Conservation (phyloP, 2,329 filamentous ascomycete species). For the Clarireedia paspali region DNA sequence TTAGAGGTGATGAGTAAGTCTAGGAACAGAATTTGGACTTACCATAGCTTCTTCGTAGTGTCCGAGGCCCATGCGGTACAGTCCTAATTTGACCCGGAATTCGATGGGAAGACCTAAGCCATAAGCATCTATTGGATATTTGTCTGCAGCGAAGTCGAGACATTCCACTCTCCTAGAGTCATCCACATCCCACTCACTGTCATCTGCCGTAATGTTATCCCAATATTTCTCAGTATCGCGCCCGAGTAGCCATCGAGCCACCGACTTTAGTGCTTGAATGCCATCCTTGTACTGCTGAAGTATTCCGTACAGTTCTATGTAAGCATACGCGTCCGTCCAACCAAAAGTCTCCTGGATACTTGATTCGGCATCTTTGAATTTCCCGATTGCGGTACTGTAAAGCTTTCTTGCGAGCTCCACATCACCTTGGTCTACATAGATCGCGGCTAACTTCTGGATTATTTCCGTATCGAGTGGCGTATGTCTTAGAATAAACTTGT, state of each 20-base stretch:
- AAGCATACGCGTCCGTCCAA: constrained; percentile 83
- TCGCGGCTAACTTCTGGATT: constrained; percentile 29
- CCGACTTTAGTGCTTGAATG: constrained; percentile 58
- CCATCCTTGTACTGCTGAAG: constrained; percentile 56
- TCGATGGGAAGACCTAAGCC: constrained; percentile 71
- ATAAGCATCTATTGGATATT: constrained; percentile 52
- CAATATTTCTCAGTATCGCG: constrained; percentile 68
- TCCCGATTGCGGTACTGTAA: constrained; percentile 28
- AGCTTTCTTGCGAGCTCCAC: constrained; percentile 27
- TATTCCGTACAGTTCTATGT: constrained; percentile 70
- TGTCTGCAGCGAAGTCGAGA: constrained; percentile 49
- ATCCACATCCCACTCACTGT: constrained; percentile 80
- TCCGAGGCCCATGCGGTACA: constrained; percentile 69
- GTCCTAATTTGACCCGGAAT: constrained; percentile 73
- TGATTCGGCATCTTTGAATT: constrained; percentile 16
- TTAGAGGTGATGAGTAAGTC: constrained; percentile 11
- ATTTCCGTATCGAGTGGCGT: constrained; percentile 39
- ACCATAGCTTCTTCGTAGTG: constrained; percentile 67
- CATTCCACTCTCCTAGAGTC: constrained; percentile 59
- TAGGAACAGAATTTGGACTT: constrained; percentile 29
- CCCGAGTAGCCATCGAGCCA: constrained; percentile 77
- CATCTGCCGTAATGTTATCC: constrained; percentile 64
- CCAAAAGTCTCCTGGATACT: constrained; percentile 15
- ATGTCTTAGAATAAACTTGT: constrained; percentile 43
- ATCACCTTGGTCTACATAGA: constrained; percentile 29